phyloP scores from a whole-genome alignment of 495 filamentous ascomycete genomes.

The Neurospora sp. region DNA sequence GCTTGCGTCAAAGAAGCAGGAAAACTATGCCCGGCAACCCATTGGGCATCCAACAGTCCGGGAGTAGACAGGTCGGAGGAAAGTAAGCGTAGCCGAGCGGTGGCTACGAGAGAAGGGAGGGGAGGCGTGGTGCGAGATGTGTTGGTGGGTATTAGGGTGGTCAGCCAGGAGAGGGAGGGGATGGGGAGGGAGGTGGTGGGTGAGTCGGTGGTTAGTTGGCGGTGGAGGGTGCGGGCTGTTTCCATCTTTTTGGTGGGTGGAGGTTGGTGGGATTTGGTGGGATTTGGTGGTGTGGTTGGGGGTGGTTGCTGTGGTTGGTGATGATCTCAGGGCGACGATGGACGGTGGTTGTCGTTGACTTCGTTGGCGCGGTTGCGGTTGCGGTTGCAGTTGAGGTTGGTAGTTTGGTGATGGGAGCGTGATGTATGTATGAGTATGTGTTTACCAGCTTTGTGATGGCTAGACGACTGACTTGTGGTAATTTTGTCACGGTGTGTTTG shows the following conservation, averaged over 20 bases:
- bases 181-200: constrained; percentile 23
- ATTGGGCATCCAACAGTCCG: constrained; percentile 32
- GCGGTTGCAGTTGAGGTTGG: too few relatives aligned
- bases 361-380: not conserved
- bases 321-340: not conserved
- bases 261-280: not conserved
- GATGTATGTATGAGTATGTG: too few relatives aligned
- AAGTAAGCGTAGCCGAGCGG: constrained; percentile 72
- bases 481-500: too few relatives aligned
- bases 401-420: too few relatives aligned
- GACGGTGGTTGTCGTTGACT: not conserved
- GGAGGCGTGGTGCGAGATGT: constrained; percentile 35
- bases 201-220: constrained; percentile 28
- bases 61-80: constrained; percentile 62
- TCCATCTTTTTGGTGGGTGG: not conserved
- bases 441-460: too few relatives aligned
- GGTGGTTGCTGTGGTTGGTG: not conserved
- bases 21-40: constrained; percentile 40
- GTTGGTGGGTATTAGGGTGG: constrained; percentile 14
- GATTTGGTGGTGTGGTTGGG: too few relatives aligned
- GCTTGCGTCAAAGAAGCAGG: constrained; percentile 24
- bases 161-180: constrained; percentile 32
- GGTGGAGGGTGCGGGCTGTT: not conserved
- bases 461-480: too few relatives aligned
- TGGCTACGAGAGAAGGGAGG: constrained; percentile 61